Conservation (phyloP, 768 basidiomycete species). For the Chiua virens region DNA sequence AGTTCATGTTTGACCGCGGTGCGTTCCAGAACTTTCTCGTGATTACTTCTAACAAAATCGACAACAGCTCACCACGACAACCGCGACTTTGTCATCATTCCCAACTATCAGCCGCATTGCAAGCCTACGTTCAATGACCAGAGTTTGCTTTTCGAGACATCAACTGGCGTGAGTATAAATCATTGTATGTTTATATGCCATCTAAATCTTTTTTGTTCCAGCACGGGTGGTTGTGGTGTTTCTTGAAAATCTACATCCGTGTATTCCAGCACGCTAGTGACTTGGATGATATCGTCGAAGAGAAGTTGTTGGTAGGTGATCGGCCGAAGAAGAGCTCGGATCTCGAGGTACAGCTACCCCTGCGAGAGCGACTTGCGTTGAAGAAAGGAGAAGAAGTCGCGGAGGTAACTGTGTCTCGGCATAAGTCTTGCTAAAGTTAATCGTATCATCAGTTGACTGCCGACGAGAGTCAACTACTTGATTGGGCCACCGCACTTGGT, state of each 20-base stretch:
- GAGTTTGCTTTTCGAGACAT: conserved; percentile 62
- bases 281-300: conserved; percentile 76
- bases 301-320: conserved; percentile 79
- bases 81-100: conserved; percentile 77
- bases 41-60: conserved; percentile 4
- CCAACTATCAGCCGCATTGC: conserved; percentile 70
- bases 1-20: conserved; percentile 80
- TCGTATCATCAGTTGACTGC: conserved; percentile 54
- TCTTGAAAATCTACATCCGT: conserved; percentile 76
- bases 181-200: background rate
- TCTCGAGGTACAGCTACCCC: conserved; percentile 47
- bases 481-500: conserved; percentile 61
- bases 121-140: conserved; percentile 59
- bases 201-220: conserved; percentile 27
- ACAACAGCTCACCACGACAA: conserved; percentile 75
- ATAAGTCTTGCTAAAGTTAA: conserved; percentile 1
- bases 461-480: conserved; percentile 58
- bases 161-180: conserved; percentile 54
- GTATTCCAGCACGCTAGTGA: conserved; percentile 79
- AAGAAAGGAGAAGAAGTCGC: conserved; percentile 50
- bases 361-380: conserved; percentile 58
- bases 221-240: conserved; percentile 70
- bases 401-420: conserved; percentile 42
- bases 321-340: conserved; percentile 64
- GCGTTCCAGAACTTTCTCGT: conserved; percentile 22